Base-by-base conservation (phyloP, 257 asterid genomes). In the Przewalskia tangutica region DNA sequence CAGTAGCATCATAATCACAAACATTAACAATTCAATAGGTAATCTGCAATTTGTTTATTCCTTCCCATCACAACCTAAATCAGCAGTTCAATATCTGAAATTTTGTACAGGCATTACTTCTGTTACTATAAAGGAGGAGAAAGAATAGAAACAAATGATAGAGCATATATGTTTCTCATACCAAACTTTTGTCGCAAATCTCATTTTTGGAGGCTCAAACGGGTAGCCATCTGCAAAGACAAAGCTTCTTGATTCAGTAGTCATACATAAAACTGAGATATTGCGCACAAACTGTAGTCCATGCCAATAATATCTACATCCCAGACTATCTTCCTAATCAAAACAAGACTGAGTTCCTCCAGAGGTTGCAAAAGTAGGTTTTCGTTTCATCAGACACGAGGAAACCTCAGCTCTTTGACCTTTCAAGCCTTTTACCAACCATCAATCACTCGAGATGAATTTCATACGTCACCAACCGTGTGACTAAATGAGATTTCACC, bases 161-260 rank as follows among this genome's bases (percentile, higher is more conserved):
- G 44, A 73, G 59, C 44, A 73, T 20, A 59, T 48, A 12, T 48
- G 20, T 80, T 86, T 84, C 80, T 77, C 97, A 84, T 95, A 95
- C 98, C 99, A 95, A 63, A 95, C 98, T 95, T 95, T 95, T 73
- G 99, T 95, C 85, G 87, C 87, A 80, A 95, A 95, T 83, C 76
- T 86, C 99, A 95, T 95, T 84, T 90, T 94, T 51, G 99, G 99
- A 79, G 99, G 99, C 89, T 91, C 97, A 38, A 95, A 95, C 32
- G 99, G 99, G 86, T 95, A 95, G 42, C 97, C 97, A 87, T 89
- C 99, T 95, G 97, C 91, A 90, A 84, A 83, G 65, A 81, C 55
- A 79, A 65, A 48, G 20, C 79, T 46, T 73, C 60, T 48, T 48
- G 59, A 73, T 73, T 54, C 11, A 70, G 77, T 17, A 70, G 81